Base-by-base conservation (phyloP, 352 stramenopile genomes). In the Globisporangium barbulae region DNA sequence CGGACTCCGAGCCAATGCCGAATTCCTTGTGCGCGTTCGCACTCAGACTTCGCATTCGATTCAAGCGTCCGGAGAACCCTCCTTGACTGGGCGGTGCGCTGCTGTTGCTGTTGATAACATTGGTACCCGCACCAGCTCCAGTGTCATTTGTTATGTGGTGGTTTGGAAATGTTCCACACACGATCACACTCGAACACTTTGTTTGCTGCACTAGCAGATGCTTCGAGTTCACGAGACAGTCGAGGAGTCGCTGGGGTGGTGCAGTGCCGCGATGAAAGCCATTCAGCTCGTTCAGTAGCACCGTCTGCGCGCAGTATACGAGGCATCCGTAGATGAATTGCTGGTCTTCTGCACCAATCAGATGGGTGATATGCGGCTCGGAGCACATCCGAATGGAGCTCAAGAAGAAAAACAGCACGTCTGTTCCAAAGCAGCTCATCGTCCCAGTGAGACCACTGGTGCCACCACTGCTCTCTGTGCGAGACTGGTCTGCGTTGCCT, bases 261-360 rank as follows among this genome's bases (percentile, higher is more conserved):
- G 68, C 33, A 0, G 28, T 58, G 10, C 59, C 64, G 57, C 69
- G 69, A 47, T 91, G 81, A 9, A 63, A 50, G n/a, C 75, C 73
- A 33, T 68, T 73, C 12, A 94, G 55, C 37, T 90, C 83, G 47
- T 70, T 85, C 30, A 94, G 53, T 1, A 90, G 15, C 8, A 84
- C 77, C 0, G 63, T 73, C 65, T 94, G 83, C 0, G 68, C 63
- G 25, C 72, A 88, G 53, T 90, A 94, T 13, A 94, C 75, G 5
- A 94, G 63, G 6, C 72, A 76, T 2, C 78, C 74, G 54, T 89
- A 90, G 63, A 92, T 88, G 44, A 91, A 91, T 17, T 86, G 85
- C 30, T 90, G 80, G 13, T 83, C 70, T 33, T 90, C 83, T 0
- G 55, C 52, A 7, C 83, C 80, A 21, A 94, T 31, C 1, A 75